Conservation (phyloP, 805 yeast genomes). For the Zygosaccharomyces bisporus region DNA sequence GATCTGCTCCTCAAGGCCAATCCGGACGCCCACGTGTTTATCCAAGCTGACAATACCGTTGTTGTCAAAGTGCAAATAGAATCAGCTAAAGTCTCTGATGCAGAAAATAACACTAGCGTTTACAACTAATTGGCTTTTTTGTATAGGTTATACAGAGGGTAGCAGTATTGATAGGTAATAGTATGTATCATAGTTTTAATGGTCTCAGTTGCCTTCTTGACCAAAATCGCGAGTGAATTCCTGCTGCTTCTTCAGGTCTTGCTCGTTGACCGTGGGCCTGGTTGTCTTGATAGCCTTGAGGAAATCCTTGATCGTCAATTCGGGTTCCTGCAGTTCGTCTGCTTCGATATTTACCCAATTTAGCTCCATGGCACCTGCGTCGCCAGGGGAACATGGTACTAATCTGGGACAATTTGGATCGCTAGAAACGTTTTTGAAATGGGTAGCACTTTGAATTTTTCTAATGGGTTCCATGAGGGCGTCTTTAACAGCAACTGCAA, state of each 20-base stretch:
- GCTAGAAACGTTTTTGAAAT: constrained; percentile 62
- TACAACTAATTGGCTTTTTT: constrained; percentile 24
- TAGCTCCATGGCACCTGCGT: constrained; percentile 76
- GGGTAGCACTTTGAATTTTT: constrained; percentile 93
- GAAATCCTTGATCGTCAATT: constrained; percentile 84
- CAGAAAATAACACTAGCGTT: constrained; percentile 51
- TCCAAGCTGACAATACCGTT: constrained; percentile 59
- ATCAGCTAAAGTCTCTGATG: constrained; percentile 75
- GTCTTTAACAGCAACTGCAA: constrained; percentile 94
- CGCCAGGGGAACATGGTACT: constrained; percentile 99
- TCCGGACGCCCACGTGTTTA: constrained; percentile 67
- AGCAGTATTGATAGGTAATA: not conserved
- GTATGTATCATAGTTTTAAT: not conserved
- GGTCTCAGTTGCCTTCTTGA: constrained; percentile 80
- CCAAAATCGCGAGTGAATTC: constrained; percentile 94
- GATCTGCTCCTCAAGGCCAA: constrained; percentile 56
- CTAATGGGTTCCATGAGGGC: constrained; percentile 98
- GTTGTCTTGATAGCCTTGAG: constrained; percentile 86
- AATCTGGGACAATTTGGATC: constrained; percentile 43
- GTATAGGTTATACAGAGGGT: not conserved
- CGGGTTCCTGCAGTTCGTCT: constrained; percentile 88
- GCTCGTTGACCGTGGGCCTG: constrained; percentile 89
- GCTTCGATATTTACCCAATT: constrained; percentile 90
- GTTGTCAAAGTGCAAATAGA: constrained; percentile 62
- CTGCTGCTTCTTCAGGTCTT: constrained; percentile 75